phyloP scores from a whole-genome alignment of 2,329 filamentous ascomycete species.

The Fusarium napiforme region DNA sequence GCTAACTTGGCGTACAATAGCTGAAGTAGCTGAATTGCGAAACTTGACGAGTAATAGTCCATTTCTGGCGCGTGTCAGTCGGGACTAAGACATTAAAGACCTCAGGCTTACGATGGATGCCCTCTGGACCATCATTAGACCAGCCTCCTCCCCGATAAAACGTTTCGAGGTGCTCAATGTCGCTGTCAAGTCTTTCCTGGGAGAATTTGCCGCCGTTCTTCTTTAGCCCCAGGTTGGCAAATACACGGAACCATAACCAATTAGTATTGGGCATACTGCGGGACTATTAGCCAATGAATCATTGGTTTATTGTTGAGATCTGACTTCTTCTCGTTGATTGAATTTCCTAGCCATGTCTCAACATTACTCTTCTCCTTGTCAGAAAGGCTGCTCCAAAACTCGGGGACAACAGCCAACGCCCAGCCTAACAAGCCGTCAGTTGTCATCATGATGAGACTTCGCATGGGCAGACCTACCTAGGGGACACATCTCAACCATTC shows the following conservation, averaged over 20 bases:
- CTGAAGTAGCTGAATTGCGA: constrained; percentile 84
- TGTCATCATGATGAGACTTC: background rate
- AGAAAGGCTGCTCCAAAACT: constrained; percentile 74
- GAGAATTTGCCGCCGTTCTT: constrained; percentile 79
- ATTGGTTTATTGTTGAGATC: background rate
- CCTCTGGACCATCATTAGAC: constrained; percentile 83
- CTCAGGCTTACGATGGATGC: constrained; percentile 69
- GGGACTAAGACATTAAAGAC: background rate
- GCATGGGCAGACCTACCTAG: constrained; percentile 58
- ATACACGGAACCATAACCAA: constrained; percentile 87
- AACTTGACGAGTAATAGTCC: constrained; percentile 87
- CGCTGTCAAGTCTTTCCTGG: constrained; percentile 74
- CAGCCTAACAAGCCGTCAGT: constrained; percentile 59
- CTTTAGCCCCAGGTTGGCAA: constrained; percentile 81
- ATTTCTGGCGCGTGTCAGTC: constrained; percentile 64
- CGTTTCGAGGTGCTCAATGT: constrained; percentile 81
- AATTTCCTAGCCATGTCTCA: constrained; percentile 77
- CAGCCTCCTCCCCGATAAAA: constrained; percentile 86
- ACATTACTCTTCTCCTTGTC: constrained; percentile 72
- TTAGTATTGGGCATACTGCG: constrained; percentile 74
- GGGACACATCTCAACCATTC: constrained; percentile 88
- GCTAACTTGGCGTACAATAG: constrained; percentile 80
- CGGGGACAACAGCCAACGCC: constrained; percentile 74
- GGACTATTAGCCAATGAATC: constrained; percentile 8
- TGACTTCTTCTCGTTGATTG: constrained; percentile 80